Evolutionary conservation across 768 basidiomycete genomes (phyloP).

Genomic region (Termitomyces eurrhizus): DNA sequence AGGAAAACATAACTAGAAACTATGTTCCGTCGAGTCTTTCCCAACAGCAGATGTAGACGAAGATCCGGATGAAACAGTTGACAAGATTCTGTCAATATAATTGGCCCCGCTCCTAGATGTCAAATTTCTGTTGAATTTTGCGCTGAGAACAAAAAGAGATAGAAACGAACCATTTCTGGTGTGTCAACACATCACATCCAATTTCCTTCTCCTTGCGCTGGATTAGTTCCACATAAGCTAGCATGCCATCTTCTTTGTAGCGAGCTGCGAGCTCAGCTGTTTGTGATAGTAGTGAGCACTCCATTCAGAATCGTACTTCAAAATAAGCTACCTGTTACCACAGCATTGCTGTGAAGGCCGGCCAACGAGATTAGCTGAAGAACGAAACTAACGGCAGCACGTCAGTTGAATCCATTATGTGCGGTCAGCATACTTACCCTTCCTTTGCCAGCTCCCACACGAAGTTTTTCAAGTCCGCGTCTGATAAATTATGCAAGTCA

Average conservation of each 20-base stretch:
- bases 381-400: slow-evolving; percentile 57
- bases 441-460: slow-evolving; percentile 90
- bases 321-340: slow-evolving; percentile 55
- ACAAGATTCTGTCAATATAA: slow-evolving; percentile 84
- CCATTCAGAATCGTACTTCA: slow-evolving; percentile 1
- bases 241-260: slow-evolving; percentile 88
- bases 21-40: slow-evolving; percentile 86
- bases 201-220: slow-evolving; percentile 87
- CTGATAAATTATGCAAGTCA: slow-evolving; percentile 28
- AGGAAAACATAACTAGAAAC: slow-evolving; percentile 44
- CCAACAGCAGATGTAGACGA: slow-evolving; percentile 83
- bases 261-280: slow-evolving; percentile 73
- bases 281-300: neutral
- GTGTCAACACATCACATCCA: slow-evolving; percentile 86
- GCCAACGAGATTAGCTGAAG: slow-evolving; percentile 87
- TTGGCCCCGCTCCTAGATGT: slow-evolving; percentile 78
- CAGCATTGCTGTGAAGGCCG: slow-evolving; percentile 84
- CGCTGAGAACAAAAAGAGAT: neutral
- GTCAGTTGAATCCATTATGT: slow-evolving; percentile 1
- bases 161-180: slow-evolving; percentile 80
- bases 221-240: slow-evolving; percentile 86
- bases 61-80: slow-evolving; percentile 81
- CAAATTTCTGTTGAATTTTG: neutral
- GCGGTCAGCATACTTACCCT: slow-evolving; percentile 43
- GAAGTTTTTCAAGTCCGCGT: slow-evolving; percentile 76